Evolutionary conservation across 352 stramenopile species (phyloP).

Genomic region (Phytophthora kernoviae): DNA sequence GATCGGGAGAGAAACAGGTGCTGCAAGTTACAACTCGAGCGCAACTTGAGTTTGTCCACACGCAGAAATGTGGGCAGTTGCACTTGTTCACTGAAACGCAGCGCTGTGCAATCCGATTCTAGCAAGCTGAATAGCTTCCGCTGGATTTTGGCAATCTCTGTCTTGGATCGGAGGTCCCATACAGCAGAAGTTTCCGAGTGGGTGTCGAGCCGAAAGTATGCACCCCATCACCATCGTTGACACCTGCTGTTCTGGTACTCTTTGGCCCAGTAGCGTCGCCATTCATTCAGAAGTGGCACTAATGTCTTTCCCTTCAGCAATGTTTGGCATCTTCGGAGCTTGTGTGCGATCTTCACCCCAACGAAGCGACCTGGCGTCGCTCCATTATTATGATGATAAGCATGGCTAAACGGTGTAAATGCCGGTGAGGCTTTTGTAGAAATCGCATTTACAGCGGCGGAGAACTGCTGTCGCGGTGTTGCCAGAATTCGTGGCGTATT

Average conservation of each 20-base stretch:
- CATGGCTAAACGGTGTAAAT: conserved; percentile 64
- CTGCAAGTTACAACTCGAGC: conserved; percentile 30
- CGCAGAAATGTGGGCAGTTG: conserved; percentile 60
- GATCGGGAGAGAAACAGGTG: conserved; percentile 47
- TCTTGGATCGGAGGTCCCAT: conserved; percentile 68
- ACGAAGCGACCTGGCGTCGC: conserved; percentile 10
- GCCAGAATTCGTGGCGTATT: conserved; percentile 73
- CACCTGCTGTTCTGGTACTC: conserved; percentile 11
- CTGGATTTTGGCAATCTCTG: conserved; percentile 65
- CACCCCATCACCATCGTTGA: conserved; percentile 18
- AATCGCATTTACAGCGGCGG: conserved; percentile 75
- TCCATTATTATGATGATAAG: conserved; percentile 23
- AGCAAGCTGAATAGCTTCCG: conserved; percentile 52
- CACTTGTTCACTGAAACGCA: conserved; percentile 59
- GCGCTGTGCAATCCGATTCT: conserved; percentile 56
- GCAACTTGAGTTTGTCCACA: conserved; percentile 61
- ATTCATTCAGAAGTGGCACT: conserved; percentile 3
- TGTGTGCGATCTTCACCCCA: conserved; percentile 15
- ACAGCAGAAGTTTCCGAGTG: conserved; percentile 18
- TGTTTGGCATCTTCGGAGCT: conserved; percentile 7
- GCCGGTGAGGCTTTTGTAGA: conserved; percentile 74
- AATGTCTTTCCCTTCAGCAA: conserved; percentile 17
- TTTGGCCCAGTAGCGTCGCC: conserved; percentile 8
- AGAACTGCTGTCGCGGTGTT: conserved; percentile 77
- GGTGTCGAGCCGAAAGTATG: conserved; percentile 5